Evolutionary conservation across 768 basidiomycete species (phyloP).

Genomic region (Leucogyrophana mollusca): DNA sequence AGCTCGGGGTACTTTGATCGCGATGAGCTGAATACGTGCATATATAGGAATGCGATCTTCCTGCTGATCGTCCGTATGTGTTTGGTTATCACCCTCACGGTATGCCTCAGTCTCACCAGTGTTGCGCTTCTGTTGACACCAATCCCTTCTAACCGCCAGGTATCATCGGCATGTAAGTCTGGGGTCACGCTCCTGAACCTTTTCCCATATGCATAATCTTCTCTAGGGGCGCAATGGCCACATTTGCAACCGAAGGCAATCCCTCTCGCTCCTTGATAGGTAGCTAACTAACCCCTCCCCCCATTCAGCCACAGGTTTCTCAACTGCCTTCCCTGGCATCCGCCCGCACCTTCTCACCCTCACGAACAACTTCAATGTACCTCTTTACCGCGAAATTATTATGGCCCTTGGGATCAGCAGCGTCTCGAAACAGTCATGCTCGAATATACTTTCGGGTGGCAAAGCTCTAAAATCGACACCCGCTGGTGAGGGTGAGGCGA

Average conservation of each 20-base stretch:
- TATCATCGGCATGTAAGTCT: constrained; percentile 92
- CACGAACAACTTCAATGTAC: constrained; percentile 85
- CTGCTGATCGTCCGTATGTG: constrained; percentile 89
- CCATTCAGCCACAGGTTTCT: constrained; percentile 88
- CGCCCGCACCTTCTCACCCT: constrained; percentile 91
- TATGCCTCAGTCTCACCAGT: constrained; percentile 28
- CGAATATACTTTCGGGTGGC: constrained; percentile 73
- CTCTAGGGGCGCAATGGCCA: constrained; percentile 85
- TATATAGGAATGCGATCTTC: constrained; percentile 81
- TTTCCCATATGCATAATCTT: neutral
- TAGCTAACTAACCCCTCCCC: neutral
- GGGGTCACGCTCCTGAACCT: neutral
- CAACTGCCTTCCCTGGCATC: constrained; percentile 85
- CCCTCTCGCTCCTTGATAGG: constrained; percentile 3
- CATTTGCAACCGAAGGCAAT: constrained; percentile 92
- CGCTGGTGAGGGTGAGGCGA: too few species aligned
- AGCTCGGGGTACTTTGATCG: too few species aligned
- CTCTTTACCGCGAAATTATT: constrained; percentile 90
- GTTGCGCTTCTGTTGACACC: neutral
- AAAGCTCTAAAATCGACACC: neutral
- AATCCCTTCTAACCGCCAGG: constrained; percentile 42
- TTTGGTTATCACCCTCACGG: constrained; percentile 99
- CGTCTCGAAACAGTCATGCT: constrained; percentile 88
- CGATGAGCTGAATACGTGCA: too few species aligned
- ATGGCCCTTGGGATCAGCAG: constrained; percentile 88